phyloP scores from a whole-genome alignment of 768 basidiomycete genomes.

The Kwoniella sp. region DNA sequence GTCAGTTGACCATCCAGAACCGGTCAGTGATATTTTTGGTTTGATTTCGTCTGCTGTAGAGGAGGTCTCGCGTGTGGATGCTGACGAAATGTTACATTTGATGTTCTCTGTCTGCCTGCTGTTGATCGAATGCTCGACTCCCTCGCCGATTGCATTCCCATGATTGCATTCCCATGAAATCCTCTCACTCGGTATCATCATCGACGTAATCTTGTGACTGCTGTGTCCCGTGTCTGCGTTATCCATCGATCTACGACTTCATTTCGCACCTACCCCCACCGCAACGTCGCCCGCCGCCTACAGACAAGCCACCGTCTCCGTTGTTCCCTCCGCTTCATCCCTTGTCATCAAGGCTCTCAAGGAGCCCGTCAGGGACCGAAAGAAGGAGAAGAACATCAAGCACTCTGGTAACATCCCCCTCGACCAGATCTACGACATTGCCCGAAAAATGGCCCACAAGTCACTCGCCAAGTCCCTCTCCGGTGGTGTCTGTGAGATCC shows the following conservation, averaged over 20 bases:
- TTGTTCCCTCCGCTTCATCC: constrained; percentile 95
- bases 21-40: constrained; percentile 53
- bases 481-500: constrained; percentile 92
- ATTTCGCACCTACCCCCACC: no score
- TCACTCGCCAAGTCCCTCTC: constrained; percentile 89
- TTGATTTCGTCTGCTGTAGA: not conserved
- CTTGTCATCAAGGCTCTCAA: constrained; percentile 98
- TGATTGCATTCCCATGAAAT: no score
- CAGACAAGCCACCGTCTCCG: constrained; percentile 90
- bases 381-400: constrained; percentile 99
- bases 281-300: no score
- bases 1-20: constrained; percentile 99
- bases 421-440: constrained; percentile 92
- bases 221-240: no score
- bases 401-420: constrained; percentile 91
- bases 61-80: not conserved
- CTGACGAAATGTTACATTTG: no score
- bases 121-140: no score
- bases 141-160: no score
- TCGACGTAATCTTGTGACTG: not conserved
- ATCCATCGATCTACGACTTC: not conserved
- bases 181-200: not conserved
- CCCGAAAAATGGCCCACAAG: constrained; percentile 92
- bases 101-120: no score
- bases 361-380: constrained; percentile 98